A percentile compares a stretch with the other conserved stretches of the same genome.
phyloP scores from a whole-genome alignment of 495 filamentous ascomycete genomes.

The Amphirosellinia nigrospora region DNA sequence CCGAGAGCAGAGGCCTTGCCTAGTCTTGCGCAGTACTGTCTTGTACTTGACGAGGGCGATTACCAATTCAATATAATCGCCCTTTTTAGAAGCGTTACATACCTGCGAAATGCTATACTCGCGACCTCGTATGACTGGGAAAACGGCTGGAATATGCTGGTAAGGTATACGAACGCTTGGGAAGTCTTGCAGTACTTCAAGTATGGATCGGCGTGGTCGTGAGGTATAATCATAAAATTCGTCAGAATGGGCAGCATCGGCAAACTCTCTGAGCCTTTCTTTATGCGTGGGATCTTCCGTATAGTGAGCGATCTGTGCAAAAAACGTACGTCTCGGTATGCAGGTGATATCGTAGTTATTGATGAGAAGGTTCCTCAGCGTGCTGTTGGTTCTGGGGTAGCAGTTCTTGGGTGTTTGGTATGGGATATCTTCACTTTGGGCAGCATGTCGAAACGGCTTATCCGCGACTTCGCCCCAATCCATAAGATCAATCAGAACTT shows the following conservation, averaged over 20 bases:
- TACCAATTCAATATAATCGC: slow-evolving; percentile 71
- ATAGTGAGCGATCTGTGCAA: slow-evolving; percentile 74
- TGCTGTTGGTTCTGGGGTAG: slow-evolving; percentile 55
- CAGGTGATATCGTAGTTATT: slow-evolving; percentile 87
- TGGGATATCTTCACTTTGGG: slow-evolving; percentile 45
- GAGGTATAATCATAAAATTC: slow-evolving; percentile 97
- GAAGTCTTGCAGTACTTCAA: slow-evolving; percentile 93
- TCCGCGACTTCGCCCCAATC: slow-evolving; percentile 77
- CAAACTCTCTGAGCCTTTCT: slow-evolving; percentile 84
- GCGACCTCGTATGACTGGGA: slow-evolving; percentile 77
- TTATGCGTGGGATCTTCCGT: slow-evolving; percentile 73
- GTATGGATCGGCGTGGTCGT: slow-evolving; percentile 84
- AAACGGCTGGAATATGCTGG: slow-evolving; percentile 67
- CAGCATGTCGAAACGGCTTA: slow-evolving; percentile 50
- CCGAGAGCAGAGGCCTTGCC: slow-evolving; percentile 88
- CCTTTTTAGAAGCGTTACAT: too few species aligned
- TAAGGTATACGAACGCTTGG: slow-evolving; percentile 81
- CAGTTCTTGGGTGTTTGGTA: slow-evolving; percentile 33
- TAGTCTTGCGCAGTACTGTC: slow-evolving; percentile 82
- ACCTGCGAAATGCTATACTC: slow-evolving; percentile 90
- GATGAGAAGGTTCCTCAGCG: slow-evolving; percentile 75
- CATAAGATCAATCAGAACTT: slow-evolving; percentile 75
- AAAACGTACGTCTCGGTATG: slow-evolving; percentile 88
- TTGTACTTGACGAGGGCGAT: slow-evolving; percentile 92
- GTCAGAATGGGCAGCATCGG: slow-evolving; percentile 74